A percentile compares a stretch with the other conserved stretches of the same genome.
Conservation (phyloP, 306 rosid genomes). For the Oxytropis ochrocephala region DNA sequence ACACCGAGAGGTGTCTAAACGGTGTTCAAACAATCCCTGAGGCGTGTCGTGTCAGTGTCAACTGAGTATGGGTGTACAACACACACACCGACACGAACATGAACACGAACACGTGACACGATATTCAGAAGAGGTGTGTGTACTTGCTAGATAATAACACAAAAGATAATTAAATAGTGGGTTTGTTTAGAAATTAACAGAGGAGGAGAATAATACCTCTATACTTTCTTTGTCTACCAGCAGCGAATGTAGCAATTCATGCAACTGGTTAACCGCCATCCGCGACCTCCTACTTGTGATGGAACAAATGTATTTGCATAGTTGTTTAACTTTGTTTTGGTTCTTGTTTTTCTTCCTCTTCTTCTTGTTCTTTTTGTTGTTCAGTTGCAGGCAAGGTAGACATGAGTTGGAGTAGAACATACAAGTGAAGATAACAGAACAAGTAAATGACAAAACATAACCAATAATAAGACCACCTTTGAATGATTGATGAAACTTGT, state of each 20-base stretch:
- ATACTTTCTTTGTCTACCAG: background rate
- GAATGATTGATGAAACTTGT: background rate
- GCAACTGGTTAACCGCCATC: background rate
- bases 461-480: slow-evolving; percentile 19
- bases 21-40: too few species aligned
- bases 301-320: background rate
- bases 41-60: too few species aligned
- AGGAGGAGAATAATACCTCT: background rate
- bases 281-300: background rate
- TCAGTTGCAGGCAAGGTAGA: background rate
- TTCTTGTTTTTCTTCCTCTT: background rate
- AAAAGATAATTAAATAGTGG: background rate
- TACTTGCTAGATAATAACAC: background rate
- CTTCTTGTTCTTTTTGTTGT: background rate
- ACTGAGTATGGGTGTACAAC: too few species aligned
- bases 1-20: too few species aligned
- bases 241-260: background rate
- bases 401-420: background rate
- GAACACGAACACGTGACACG: too few species aligned
- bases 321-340: background rate
- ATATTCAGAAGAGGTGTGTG: too few species aligned
- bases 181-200: background rate
- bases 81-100: too few species aligned
- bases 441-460: background rate
- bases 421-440: background rate